Conservation (phyloP, 441 rosid genomes). For the Gossypium davidsonii region DNA sequence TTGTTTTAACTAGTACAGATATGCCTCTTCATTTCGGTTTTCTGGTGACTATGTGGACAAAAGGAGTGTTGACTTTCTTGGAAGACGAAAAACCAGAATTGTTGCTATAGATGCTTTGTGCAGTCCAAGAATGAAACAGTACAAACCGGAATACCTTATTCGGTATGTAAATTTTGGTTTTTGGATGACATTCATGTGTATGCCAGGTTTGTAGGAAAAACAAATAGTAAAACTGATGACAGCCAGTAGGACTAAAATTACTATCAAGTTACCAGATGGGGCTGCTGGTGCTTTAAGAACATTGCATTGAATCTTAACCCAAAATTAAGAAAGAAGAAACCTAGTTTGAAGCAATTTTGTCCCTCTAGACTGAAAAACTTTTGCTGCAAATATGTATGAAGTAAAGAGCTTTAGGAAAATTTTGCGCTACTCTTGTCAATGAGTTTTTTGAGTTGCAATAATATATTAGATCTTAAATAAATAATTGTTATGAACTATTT, state of each 20-base stretch:
- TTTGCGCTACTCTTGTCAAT: conserved; percentile 3
- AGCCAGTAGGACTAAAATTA: not conserved
- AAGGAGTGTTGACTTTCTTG: conserved; percentile 42
- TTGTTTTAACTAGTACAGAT: conserved; percentile 38
- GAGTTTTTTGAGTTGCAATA: not conserved
- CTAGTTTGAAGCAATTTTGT: not conserved
- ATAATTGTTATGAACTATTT: not conserved
- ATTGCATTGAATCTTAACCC: not conserved
- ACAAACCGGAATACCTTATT: conserved; percentile 39
- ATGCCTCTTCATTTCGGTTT: conserved; percentile 87
- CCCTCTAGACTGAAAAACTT: not conserved
- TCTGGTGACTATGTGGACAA: conserved; percentile 67
- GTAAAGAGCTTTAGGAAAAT: not conserved
- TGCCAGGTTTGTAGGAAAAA: not conserved
- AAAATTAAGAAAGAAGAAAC: not conserved
- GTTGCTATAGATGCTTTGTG: conserved; percentile 83
- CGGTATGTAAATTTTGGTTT: conserved; percentile 42
- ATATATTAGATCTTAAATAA: not conserved
- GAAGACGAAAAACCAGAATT: conserved; percentile 62
- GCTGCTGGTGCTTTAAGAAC: conserved; percentile 3
- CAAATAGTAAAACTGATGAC: not conserved
- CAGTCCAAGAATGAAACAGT: conserved; percentile 58
- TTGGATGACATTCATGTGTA: not conserved
- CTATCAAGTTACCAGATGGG: not conserved
- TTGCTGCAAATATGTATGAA: conserved; percentile 1